Evolutionary conservation across 352 stramenopile species (phyloP).

Genomic region (Phytophthora quininea): DNA sequence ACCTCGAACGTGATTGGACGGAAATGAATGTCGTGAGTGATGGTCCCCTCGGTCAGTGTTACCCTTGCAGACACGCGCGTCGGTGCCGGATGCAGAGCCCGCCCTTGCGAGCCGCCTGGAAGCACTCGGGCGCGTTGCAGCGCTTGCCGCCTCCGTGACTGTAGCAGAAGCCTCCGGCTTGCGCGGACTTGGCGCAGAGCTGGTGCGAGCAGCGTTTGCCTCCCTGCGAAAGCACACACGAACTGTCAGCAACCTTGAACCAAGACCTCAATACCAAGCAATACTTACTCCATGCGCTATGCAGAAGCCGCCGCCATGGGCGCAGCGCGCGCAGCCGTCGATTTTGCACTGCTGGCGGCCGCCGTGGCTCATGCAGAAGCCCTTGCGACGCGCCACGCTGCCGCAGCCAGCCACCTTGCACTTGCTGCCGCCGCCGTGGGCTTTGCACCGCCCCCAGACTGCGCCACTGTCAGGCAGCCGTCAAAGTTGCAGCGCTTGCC

Average conservation of each 20-base stretch:
- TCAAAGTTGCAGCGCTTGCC: conserved; percentile 73
- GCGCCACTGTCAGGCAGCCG: conserved; percentile 70
- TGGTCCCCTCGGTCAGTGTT: no score
- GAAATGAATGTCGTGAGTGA: no score
- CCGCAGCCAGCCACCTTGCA: conserved; percentile 65
- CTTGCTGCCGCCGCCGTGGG: conserved; percentile 83
- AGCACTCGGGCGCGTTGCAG: conserved; percentile 71
- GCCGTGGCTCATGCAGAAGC: conserved; percentile 79
- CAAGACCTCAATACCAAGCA: no score
- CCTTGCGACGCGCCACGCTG: conserved; percentile 70
- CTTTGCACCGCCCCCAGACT: conserved; percentile 86
- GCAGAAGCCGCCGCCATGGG: conserved; percentile 77
- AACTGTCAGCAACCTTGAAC: no score
- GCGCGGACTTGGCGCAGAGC: conserved; percentile 69
- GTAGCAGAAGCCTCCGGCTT: conserved; percentile 81
- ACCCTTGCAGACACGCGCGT: no score
- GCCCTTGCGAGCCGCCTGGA: conserved; percentile 76
- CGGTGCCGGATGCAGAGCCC: conserved; percentile 82
- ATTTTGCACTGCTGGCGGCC: conserved; percentile 80
- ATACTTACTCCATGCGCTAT: conserved; percentile 51
- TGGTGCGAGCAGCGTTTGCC: conserved; percentile 71
- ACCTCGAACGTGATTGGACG: neutral
- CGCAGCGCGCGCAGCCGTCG: conserved; percentile 69
- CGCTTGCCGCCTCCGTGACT: conserved; percentile 82
- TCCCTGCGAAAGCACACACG: conserved; percentile 12